phyloP scores from a whole-genome alignment of 1,284 basidiomycete genomes.

The Pyrrhoderma noxium region DNA sequence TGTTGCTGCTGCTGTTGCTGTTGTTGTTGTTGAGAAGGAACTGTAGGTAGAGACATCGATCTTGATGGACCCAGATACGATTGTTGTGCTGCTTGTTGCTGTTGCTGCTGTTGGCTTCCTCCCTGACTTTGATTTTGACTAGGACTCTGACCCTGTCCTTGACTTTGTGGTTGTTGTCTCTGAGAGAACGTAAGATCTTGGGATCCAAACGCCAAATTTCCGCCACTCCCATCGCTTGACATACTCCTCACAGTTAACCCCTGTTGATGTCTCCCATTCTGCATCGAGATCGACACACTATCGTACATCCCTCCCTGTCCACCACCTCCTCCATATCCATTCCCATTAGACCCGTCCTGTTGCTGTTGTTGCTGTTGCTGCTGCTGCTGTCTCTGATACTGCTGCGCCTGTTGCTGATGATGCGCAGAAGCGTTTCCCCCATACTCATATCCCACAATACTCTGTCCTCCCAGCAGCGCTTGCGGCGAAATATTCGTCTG shows the following conservation, averaged over 20 bases:
- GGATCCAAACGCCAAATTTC: no score
- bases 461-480: slow-evolving; percentile 13
- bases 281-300: slow-evolving; percentile 5
- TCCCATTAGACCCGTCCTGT: slow-evolving; percentile 2
- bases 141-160: neutral
- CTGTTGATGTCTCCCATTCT: slow-evolving; percentile 13
- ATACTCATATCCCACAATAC: neutral
- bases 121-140: no score
- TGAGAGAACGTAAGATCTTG: no score
- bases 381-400: slow-evolving; percentile 3
- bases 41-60: no score
- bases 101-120: no score
- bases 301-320: neutral
- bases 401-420: slow-evolving; percentile 19
- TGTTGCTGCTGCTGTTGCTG: no score
- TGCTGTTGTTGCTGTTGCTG: slow-evolving; percentile 8
- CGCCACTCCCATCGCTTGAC: no score
- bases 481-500: slow-evolving; percentile 21
- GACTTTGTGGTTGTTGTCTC: slow-evolving; percentile 11
- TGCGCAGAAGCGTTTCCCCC: slow-evolving; percentile 11
- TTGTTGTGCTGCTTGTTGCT: no score
- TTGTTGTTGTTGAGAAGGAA: no score
- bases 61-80: no score
- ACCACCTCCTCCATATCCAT: neutral
- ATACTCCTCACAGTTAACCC: neutral